These are phyloP conservation scores for Leavenworthia alabamica DNA, from an alignment of 345 rosid genomes.

Conservation along the genomic window DNA sequence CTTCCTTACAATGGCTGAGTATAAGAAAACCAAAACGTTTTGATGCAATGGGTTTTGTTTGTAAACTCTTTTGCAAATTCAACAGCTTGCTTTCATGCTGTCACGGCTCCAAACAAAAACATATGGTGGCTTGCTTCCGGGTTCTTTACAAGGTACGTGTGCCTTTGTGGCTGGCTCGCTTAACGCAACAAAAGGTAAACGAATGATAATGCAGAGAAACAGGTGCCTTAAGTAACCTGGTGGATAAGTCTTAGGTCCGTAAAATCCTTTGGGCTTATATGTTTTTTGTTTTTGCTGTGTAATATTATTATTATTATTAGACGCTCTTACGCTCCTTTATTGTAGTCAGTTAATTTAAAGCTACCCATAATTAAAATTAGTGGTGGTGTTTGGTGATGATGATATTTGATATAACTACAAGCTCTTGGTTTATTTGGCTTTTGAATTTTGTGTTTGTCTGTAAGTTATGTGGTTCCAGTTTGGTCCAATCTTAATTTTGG, in stretches of 20 bases:
- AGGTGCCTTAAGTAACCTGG: constrained; percentile 28
- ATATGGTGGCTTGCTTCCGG: constrained; percentile 25
- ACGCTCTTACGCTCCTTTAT: not conserved
- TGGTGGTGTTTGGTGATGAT: constrained; percentile 18
- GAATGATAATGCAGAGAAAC: constrained; percentile 17
- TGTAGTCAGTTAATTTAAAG: constrained; percentile 8
- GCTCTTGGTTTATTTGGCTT: not conserved
- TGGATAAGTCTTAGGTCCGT: constrained; percentile 18
- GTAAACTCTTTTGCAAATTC: constrained; percentile 51
- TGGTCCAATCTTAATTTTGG: not conserved
- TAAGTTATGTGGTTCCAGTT: not conserved
- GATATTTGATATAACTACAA: constrained; percentile 14
- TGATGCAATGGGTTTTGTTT: constrained; percentile 57
- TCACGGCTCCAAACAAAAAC: constrained; percentile 46
- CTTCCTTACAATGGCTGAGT: constrained; percentile 74
- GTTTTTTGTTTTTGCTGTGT: constrained; percentile 15
- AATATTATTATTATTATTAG: constrained; percentile 5
- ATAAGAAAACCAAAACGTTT: constrained; percentile 1
- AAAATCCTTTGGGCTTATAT: constrained; percentile 22
- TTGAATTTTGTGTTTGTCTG: not conserved
- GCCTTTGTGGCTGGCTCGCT: constrained; percentile 25
- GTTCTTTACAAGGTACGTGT: constrained; percentile 36
- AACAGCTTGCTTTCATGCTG: constrained; percentile 68
- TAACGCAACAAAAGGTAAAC: constrained; percentile 22
- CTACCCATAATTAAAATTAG: constrained; percentile 17